Evolutionary conservation across 1,284 basidiomycete species (phyloP).

Genomic region (Melampsora larici-populina): DNA sequence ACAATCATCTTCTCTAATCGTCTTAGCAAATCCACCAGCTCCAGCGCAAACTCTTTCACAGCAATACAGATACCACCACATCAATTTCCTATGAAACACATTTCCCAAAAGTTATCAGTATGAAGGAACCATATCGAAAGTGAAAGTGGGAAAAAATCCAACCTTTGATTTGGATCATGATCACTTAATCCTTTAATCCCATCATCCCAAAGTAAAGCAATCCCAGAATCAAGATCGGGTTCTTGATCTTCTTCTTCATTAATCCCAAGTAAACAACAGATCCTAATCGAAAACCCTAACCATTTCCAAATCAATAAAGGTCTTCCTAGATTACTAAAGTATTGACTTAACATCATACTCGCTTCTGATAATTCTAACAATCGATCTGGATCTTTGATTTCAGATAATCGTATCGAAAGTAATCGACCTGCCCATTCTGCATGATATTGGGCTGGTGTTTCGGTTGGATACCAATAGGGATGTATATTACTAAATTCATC

Average conservation of each 20-base stretch:
- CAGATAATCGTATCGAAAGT: neutral
- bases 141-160: neutral
- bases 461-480: conserved; percentile 8
- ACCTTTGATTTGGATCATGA: conserved; percentile 4
- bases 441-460: conserved; percentile 11
- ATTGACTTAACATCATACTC: conserved; percentile 29
- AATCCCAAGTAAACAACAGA: conserved; percentile 25
- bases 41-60: conserved; percentile 39
- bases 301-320: conserved; percentile 41
- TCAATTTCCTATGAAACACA: conserved; percentile 14
- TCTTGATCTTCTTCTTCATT: neutral
- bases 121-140: neutral
- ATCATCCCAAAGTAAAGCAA: conserved; percentile 36
- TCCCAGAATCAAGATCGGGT: neutral
- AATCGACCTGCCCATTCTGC: conserved; percentile 24
- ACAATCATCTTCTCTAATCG: conserved; percentile 29
- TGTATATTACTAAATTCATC: neutral
- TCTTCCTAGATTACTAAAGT: conserved; percentile 23
- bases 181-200: conserved; percentile 2
- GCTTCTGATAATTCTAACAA: conserved; percentile 26
- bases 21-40: conserved; percentile 30
- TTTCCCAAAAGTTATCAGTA: neutral
- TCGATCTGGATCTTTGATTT: neutral
- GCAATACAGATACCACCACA: conserved; percentile 43
- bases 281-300: conserved; percentile 36